Evolutionary conservation across 2,329 filamentous ascomycete species (phyloP).

Genomic region (Colletotrichum sidae): DNA sequence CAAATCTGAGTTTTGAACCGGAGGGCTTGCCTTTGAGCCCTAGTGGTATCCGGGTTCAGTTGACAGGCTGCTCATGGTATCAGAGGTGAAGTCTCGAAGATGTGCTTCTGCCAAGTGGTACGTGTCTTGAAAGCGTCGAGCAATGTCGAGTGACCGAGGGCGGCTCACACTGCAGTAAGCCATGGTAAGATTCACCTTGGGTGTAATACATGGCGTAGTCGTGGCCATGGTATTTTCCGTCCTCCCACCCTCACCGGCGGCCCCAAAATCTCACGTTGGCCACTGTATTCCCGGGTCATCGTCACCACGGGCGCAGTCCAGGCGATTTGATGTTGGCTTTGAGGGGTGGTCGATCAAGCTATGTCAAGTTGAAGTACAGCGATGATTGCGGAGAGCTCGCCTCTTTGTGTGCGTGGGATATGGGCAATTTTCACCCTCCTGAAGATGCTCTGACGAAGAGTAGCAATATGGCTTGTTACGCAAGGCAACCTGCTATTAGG

Average conservation of each 20-base stretch:
- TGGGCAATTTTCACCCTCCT: background rate
- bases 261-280: conserved; percentile 37
- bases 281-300: background rate
- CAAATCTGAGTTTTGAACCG: background rate
- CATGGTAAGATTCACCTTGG: too few relatives aligned
- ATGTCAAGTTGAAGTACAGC: background rate
- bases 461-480: background rate
- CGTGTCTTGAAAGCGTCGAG: background rate
- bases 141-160: conserved; percentile 7
- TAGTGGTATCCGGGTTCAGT: too few relatives aligned
- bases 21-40: background rate
- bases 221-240: conserved; percentile 3
- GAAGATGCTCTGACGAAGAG: background rate
- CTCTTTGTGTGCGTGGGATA: background rate
- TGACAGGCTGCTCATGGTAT: background rate
- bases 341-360: background rate
- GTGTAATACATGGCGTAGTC: conserved; percentile 2
- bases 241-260: conserved; percentile 5
- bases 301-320: conserved; percentile 1
- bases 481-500: background rate
- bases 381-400: background rate
- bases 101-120: background rate
- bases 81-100: background rate
- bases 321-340: background rate
- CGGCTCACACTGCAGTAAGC: background rate